phyloP scores from a whole-genome alignment of 208 protist species.

The Strigomonas culicis region DNA sequence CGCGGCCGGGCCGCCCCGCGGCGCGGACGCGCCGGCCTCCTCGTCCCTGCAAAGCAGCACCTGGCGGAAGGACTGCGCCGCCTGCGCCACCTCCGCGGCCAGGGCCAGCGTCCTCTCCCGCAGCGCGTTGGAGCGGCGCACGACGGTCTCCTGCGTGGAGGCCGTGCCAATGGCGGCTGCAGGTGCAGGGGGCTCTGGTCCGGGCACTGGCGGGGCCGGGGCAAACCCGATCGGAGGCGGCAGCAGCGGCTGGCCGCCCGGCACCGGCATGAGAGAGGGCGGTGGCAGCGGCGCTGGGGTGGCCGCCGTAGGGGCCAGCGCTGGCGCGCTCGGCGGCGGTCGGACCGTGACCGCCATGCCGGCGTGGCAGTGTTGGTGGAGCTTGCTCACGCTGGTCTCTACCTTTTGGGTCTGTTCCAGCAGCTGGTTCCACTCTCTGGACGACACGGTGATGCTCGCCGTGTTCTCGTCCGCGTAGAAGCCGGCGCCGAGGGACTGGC shows the following conservation, averaged over 20 bases:
- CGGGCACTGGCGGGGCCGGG: not conserved
- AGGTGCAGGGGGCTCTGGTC: not conserved
- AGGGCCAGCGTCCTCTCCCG: constrained; percentile 21
- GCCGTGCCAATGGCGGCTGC: constrained; percentile 9
- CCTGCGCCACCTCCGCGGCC: constrained; percentile 21
- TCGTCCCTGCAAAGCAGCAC: constrained; percentile 7
- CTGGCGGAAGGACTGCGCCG: constrained; percentile 18
- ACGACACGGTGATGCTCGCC: constrained; percentile 33
- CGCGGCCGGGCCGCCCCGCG: not conserved
- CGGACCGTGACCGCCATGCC: constrained; percentile 10
- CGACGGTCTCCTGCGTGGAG: constrained; percentile 43
- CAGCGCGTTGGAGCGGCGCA: constrained; percentile 53
- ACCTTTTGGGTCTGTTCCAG: constrained; percentile 24
- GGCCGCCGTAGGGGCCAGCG: not conserved
- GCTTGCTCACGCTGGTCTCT: constrained; percentile 24
- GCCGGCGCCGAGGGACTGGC: constrained; percentile 39
- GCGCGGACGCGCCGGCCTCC: not conserved
- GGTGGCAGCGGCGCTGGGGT: not conserved
- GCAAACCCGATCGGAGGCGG: not conserved
- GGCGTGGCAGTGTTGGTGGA: constrained; percentile 43
- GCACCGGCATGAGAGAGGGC: constrained; percentile 4
- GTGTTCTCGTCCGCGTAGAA: constrained; percentile 58
- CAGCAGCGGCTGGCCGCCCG: not conserved
- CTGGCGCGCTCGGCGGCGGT: not conserved
- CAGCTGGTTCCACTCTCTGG: constrained; percentile 48